These are phyloP conservation scores for Haplographium delicatum DNA, from an alignment of 495 filamentous ascomycete genomes.

Conservation along the genomic window DNA sequence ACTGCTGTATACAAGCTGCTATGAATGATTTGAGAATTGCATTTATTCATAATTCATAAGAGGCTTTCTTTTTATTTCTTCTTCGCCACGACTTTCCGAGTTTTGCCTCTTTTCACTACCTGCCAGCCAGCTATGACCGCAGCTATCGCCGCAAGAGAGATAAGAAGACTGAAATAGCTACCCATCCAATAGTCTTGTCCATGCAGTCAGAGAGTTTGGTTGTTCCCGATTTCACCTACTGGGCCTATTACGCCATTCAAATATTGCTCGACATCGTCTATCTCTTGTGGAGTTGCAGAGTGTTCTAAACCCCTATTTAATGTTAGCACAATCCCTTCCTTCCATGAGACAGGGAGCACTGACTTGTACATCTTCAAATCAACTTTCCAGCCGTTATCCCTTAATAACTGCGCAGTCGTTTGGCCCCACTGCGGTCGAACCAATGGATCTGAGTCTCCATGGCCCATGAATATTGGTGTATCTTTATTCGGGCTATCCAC, in stretches of 20 bases:
- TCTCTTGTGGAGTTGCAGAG: slow-evolving; percentile 71
- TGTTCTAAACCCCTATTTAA: slow-evolving; percentile 58
- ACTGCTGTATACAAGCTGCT: no score
- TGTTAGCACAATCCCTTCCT: not conserved
- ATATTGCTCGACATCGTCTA: slow-evolving; percentile 79
- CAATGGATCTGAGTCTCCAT: slow-evolving; percentile 68
- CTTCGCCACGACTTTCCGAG: not conserved
- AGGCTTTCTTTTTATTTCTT: not conserved
- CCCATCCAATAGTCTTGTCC: not conserved
- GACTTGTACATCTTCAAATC: slow-evolving; percentile 72
- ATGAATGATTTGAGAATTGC: not conserved
- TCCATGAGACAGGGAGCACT: slow-evolving; percentile 26
- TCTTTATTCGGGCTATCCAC: slow-evolving; percentile 64
- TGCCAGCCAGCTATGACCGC: not conserved
- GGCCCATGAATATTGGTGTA: slow-evolving; percentile 83
- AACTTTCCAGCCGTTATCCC: slow-evolving; percentile 62
- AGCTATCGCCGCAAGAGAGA: not conserved
- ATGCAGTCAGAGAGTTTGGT: slow-evolving; percentile 21
- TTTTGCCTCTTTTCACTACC: not conserved
- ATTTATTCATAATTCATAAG: not conserved
- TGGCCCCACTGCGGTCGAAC: slow-evolving; percentile 65
- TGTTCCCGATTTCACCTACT: slow-evolving; percentile 37
- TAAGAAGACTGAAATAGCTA: not conserved
- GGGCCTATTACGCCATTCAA: slow-evolving; percentile 57
- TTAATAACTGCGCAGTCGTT: slow-evolving; percentile 55